Conservation (phyloP, 2,329 filamentous ascomycete species). For the Arachnomyces sp. region DNA sequence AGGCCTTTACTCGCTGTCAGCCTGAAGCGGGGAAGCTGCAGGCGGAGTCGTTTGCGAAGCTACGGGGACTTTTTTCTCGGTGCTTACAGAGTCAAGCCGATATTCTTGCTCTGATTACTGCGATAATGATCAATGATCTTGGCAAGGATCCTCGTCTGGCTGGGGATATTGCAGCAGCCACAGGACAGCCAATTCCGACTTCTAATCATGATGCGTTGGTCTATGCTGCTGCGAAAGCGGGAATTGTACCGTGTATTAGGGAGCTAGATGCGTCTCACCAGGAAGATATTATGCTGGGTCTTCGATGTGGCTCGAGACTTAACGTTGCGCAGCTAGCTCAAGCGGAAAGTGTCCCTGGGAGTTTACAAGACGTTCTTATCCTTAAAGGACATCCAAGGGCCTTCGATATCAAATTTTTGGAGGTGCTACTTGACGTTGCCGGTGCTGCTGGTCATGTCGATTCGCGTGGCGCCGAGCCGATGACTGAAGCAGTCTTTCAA, state of each 20-base stretch:
- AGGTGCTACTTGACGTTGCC: constrained; percentile 32
- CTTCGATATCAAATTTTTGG: constrained; percentile 30
- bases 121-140: constrained; percentile 32
- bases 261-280: constrained; percentile 14
- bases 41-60: constrained; percentile 21
- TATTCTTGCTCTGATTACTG: constrained; percentile 25
- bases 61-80: constrained; percentile 18
- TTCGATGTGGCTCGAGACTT: constrained; percentile 29
- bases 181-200: background rate
- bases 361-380: constrained; percentile 19
- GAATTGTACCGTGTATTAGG: constrained; percentile 22
- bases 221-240: constrained; percentile 20
- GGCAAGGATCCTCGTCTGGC: constrained; percentile 30
- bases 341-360: constrained; percentile 29
- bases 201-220: constrained; percentile 28
- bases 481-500: constrained; percentile 28
- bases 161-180: constrained; percentile 13
- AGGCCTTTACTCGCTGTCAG: constrained; percentile 24
- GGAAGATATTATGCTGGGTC: constrained; percentile 24
- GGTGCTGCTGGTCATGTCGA: constrained; percentile 31
- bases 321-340: constrained; percentile 35
- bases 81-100: constrained; percentile 14
- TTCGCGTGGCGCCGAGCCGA: constrained; percentile 22
- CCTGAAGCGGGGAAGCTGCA: constrained; percentile 16
- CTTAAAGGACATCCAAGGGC: constrained; percentile 20